Conservation (phyloP, 148 eudicot species). For the Cornus controversa region DNA sequence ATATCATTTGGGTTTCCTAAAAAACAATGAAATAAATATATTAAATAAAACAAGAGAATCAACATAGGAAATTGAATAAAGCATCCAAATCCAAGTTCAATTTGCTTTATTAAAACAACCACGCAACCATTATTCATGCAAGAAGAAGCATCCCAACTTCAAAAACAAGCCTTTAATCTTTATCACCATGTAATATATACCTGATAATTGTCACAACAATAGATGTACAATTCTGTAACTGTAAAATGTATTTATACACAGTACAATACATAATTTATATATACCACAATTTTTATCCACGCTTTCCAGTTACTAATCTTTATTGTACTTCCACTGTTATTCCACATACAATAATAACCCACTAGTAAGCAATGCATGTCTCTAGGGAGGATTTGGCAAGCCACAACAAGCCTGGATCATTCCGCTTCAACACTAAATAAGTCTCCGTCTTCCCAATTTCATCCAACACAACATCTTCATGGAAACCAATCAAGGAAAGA, state of each 20-base stretch:
- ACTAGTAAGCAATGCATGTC: conserved; percentile 37
- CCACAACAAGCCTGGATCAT: conserved; percentile 88
- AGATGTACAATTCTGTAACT: neutral
- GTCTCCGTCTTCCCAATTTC: conserved; percentile 55
- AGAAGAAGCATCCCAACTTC: neutral
- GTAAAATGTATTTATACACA: neutral
- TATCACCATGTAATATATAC: neutral
- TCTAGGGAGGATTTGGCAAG: conserved; percentile 85
- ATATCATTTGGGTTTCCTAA: too few species aligned
- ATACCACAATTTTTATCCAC: neutral
- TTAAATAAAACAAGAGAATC: too few species aligned
- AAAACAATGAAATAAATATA: too few species aligned
- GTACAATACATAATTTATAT: neutral
- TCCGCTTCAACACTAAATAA: conserved; percentile 65
- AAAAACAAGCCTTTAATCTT: neutral
- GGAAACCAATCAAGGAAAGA: conserved; percentile 64
- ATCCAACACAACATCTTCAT: conserved; percentile 52
- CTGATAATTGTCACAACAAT: neutral
- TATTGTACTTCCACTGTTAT: neutral
- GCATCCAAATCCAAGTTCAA: too few species aligned
- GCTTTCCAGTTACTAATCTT: neutral
- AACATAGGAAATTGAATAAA: too few species aligned
- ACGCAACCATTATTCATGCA: too few species aligned
- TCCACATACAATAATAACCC: neutral
- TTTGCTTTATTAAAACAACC: too few species aligned